Evolutionary conservation across 257 asterid species (phyloP).

Genomic region (Solanum ahanhuiri): DNA sequence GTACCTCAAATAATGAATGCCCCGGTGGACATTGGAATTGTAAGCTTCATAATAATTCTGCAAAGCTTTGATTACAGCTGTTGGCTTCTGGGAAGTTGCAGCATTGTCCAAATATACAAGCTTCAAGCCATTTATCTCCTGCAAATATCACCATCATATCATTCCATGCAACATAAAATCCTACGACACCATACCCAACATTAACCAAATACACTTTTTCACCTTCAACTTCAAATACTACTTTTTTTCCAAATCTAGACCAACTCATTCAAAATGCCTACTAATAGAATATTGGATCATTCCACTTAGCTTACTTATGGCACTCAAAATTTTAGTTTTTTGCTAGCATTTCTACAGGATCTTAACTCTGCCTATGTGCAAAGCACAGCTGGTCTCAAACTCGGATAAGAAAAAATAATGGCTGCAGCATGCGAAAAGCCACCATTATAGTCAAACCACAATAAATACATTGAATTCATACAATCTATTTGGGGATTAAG

Average conservation of each 20-base stretch:
- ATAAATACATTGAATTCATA: background rate
- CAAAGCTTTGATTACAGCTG: slow-evolving; percentile 53
- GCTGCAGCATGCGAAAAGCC: background rate
- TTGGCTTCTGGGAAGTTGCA: slow-evolving; percentile 99
- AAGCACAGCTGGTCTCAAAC: background rate
- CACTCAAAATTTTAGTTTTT: background rate
- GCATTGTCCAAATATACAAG: slow-evolving; percentile 97
- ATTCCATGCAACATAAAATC: background rate
- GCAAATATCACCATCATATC: slow-evolving; percentile 5
- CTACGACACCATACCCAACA: background rate
- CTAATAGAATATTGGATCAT: background rate
- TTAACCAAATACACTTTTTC: background rate
- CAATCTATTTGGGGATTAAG: background rate
- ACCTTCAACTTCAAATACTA: background rate
- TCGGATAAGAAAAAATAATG: background rate
- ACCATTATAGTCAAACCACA: background rate
- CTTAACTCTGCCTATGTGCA: background rate
- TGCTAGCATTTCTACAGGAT: background rate
- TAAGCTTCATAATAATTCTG: slow-evolving; percentile 58
- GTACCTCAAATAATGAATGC: slow-evolving; percentile 87
- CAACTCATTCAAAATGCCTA: background rate
- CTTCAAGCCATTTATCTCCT: slow-evolving; percentile 83
- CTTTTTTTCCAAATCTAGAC: background rate
- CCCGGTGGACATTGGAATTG: slow-evolving; percentile 96
- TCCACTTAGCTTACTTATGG: background rate